Conservation (phyloP, 192 early-diverging fungal species). For the Backusella westeae region DNA sequence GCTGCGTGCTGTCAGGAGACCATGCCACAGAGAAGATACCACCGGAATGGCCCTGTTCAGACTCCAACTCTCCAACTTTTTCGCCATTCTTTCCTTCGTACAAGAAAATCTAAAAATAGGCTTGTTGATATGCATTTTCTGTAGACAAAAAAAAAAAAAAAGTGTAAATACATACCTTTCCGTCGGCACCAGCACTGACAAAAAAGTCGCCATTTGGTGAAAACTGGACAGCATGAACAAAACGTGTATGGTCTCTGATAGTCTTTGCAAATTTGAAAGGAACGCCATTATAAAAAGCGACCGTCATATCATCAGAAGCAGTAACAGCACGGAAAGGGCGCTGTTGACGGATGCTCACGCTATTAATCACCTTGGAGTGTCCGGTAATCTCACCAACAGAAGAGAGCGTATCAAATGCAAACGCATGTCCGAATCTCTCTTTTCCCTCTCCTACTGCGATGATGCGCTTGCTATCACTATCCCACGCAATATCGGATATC, state of each 20-base stretch:
- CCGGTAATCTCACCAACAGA: slow-evolving; percentile 90
- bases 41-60: slow-evolving; percentile 68
- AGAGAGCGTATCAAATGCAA: slow-evolving; percentile 86
- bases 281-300: slow-evolving; percentile 90
- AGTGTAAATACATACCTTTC: slow-evolving; percentile 50
- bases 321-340: slow-evolving; percentile 94
- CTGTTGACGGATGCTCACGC: slow-evolving; percentile 81
- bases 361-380: slow-evolving; percentile 87
- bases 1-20: slow-evolving; percentile 74
- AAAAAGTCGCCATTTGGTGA: slow-evolving; percentile 80
- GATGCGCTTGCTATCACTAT: slow-evolving; percentile 92
- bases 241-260: slow-evolving; percentile 81
- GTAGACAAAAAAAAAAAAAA: background rate
- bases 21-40: slow-evolving; percentile 84
- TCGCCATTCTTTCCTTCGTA: slow-evolving; percentile 94
- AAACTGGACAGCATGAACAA: slow-evolving; percentile 88
- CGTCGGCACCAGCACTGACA: slow-evolving; percentile 83
- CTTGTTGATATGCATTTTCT: background rate
- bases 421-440: slow-evolving; percentile 89
- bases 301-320: slow-evolving; percentile 83
- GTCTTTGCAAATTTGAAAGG: slow-evolving; percentile 82
- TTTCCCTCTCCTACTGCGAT: slow-evolving; percentile 95
- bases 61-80: slow-evolving; percentile 51
- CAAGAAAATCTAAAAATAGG: slow-evolving; percentile 64
- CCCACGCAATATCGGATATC: slow-evolving; percentile 92